Percentiles rank a stretch among this genome's conserved stretches.
These are phyloP conservation scores for Auricularia sp. DNA, from an alignment of 768 basidiomycete species.

Conservation along the genomic window DNA sequence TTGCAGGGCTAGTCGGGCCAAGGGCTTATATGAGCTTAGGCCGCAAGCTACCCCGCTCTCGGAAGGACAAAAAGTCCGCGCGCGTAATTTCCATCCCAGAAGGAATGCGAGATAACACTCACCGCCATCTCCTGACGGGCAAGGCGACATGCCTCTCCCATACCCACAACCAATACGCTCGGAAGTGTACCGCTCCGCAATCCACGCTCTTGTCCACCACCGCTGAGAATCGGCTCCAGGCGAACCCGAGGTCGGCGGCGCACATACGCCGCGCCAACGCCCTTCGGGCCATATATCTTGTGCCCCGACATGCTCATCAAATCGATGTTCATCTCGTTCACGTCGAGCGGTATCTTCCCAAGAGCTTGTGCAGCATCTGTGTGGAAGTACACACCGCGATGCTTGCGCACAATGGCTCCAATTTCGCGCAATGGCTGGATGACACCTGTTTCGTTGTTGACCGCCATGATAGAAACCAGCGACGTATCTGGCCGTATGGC, in stretches of 20 bases:
- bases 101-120: constrained; percentile 31
- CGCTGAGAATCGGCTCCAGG: constrained; percentile 87
- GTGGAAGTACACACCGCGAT: constrained; percentile 89
- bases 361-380: constrained; percentile 95
- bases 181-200: constrained; percentile 91
- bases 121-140: constrained; percentile 89
- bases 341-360: constrained; percentile 85
- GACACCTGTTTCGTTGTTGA: constrained; percentile 98
- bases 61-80: constrained; percentile 18
- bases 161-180: constrained; percentile 76
- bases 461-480: constrained; percentile 95
- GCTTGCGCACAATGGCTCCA: constrained; percentile 72
- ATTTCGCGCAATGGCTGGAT: constrained; percentile 97
- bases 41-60: constrained; percentile 13
- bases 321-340: constrained; percentile 92
- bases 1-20: constrained; percentile 38
- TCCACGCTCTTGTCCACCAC: constrained; percentile 96
- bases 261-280: constrained; percentile 90
- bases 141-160: constrained; percentile 91
- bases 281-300: constrained; percentile 98
- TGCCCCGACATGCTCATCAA: constrained; percentile 94
- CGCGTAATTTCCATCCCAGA: constrained; percentile 22
- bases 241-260: constrained; percentile 85
- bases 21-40: background rate
- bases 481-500: constrained; percentile 90